phyloP scores from a whole-genome alignment of 2,329 filamentous ascomycete species.

The Botrytis aclada region DNA sequence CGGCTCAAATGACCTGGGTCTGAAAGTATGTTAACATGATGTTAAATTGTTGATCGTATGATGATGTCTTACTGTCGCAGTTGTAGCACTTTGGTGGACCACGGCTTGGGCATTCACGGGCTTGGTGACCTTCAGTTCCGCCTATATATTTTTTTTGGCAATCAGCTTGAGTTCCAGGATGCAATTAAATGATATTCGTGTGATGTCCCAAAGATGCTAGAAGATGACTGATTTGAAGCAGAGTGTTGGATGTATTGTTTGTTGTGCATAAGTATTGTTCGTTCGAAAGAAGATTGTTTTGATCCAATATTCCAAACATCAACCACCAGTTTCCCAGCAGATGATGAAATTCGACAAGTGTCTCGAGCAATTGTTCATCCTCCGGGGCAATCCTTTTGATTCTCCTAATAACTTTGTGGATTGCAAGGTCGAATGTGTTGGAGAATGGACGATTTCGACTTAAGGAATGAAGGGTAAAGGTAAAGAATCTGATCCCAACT shows the following conservation, averaged over 20 bases:
- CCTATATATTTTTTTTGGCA: conserved; percentile 48
- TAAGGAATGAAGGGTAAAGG: conserved; percentile 24
- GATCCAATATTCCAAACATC: neutral
- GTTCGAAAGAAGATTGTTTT: neutral
- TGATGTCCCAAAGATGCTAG: neutral
- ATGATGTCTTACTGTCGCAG: conserved; percentile 63
- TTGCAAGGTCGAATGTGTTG: neutral
- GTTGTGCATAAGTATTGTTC: neutral
- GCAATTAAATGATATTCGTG: neutral
- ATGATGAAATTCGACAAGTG: neutral
- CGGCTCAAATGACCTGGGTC: conserved; percentile 78
- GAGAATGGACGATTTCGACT: neutral
- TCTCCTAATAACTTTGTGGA: neutral
- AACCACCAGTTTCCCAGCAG: neutral
- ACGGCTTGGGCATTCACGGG: conserved; percentile 82
- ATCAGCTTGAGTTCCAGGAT: conserved; percentile 26
- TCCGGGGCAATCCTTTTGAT: neutral
- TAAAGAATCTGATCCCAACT: conserved; percentile 36
- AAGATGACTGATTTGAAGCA: neutral
- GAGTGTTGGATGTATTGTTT: neutral
- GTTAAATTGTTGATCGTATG: conserved; percentile 28
- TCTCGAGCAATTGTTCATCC: neutral
- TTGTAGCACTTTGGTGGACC: conserved; percentile 83
- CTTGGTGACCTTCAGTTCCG: conserved; percentile 71
- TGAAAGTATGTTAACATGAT: conserved; percentile 37